These are phyloP conservation scores for Verticillium dahliae DNA, from an alignment of 2,329 filamentous ascomycete species.

Conservation along the genomic window DNA sequence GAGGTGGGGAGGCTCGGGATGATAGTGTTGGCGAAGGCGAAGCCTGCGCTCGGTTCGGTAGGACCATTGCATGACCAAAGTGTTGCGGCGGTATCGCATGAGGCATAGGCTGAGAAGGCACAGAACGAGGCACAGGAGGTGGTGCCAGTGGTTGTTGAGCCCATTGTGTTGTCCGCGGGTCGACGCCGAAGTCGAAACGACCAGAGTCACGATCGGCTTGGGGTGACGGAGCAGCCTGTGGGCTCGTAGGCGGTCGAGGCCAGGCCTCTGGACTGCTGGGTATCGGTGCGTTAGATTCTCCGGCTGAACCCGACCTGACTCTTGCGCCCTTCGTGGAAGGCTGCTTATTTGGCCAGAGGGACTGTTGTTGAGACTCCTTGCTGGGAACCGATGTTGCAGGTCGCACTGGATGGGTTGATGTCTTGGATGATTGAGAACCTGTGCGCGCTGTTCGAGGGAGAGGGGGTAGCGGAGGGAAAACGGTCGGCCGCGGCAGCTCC, in stretches of 20 bases:
- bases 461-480: slow-evolving; percentile 8
- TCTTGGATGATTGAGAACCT: not conserved
- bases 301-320: not conserved
- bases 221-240: not conserved
- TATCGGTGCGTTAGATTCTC: not conserved
- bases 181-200: not conserved
- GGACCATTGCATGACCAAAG: not conserved
- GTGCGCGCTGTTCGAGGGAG: not conserved
- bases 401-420: not conserved
- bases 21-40: not conserved
- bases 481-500: slow-evolving; percentile 1
- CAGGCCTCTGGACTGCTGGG: not conserved
- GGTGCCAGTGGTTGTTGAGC: not conserved
- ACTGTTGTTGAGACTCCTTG: not conserved
- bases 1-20: not conserved
- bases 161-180: not conserved
- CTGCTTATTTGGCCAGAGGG: not conserved
- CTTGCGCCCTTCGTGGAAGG: not conserved
- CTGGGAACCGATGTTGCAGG: not conserved
- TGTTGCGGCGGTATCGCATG: not conserved
- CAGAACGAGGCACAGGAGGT: not conserved
- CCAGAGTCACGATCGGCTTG: not conserved
- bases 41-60: not conserved
- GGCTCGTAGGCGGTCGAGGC: not conserved
- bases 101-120: not conserved